Conservation (phyloP, 495 filamentous ascomycete genomes). For the Saxophila tyrrhenica region DNA sequence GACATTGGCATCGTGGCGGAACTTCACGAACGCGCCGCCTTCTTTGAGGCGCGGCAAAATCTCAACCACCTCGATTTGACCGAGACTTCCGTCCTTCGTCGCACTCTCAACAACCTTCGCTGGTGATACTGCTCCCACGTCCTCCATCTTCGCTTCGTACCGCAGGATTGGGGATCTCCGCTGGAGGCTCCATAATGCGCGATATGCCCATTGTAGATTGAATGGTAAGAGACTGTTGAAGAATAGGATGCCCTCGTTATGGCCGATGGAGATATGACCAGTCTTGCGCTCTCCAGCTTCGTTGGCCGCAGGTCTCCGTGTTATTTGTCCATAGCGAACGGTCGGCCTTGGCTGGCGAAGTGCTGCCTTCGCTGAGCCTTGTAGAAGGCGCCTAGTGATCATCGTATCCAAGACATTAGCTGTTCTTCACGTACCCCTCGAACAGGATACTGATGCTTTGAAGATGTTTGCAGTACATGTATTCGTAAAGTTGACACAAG, state of each 20-base stretch:
- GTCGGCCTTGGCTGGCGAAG: neutral
- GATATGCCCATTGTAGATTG: conserved; percentile 55
- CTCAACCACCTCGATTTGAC: conserved; percentile 53
- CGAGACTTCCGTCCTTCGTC: conserved; percentile 31
- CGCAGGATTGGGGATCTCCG: neutral
- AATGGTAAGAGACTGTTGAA: conserved; percentile 76
- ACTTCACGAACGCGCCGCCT: conserved; percentile 89
- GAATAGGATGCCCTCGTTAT: conserved; percentile 74
- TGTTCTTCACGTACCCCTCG: too few species aligned
- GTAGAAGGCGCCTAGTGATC: neutral
- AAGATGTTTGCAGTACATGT: too few species aligned
- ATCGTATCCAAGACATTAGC: neutral
- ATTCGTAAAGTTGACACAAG: too few species aligned
- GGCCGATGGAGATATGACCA: conserved; percentile 62
- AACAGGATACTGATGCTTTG: too few species aligned
- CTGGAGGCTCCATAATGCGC: conserved; percentile 39
- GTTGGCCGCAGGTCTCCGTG: neutral
- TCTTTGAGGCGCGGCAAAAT: conserved; percentile 77
- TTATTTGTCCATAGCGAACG: neutral
- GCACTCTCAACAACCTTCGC: conserved; percentile 38
- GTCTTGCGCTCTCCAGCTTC: conserved; percentile 43
- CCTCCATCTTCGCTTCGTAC: neutral
- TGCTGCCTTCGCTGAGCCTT: neutral
- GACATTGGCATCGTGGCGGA: conserved; percentile 45
- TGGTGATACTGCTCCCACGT: conserved; percentile 46